Conservation (phyloP, 371 early-diverging fungal species). For the Mucor racemosus region DNA sequence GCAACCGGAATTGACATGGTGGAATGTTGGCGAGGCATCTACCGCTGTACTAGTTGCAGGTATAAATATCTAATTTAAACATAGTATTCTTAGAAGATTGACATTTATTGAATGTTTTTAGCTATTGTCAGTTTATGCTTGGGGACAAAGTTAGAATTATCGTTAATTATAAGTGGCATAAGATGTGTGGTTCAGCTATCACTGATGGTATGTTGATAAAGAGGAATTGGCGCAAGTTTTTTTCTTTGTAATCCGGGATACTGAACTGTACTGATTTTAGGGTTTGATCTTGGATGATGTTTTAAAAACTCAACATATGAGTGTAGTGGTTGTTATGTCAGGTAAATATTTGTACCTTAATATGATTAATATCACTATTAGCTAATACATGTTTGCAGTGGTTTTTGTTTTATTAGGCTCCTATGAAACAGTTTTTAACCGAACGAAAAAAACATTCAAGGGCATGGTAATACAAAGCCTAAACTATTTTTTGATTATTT, state of each 20-base stretch:
- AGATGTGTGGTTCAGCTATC: constrained; percentile 53
- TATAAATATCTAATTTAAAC: constrained; percentile 9
- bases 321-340: constrained; percentile 42
- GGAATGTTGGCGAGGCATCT: constrained; percentile 46
- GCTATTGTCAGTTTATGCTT: constrained; percentile 39
- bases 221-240: background rate
- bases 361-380: background rate
- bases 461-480: constrained; percentile 37
- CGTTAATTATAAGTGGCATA: constrained; percentile 42
- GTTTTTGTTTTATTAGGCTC: constrained; percentile 43
- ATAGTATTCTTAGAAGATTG: background rate
- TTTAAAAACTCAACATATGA: constrained; percentile 36
- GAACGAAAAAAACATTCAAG: constrained; percentile 46
- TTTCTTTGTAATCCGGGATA: background rate
- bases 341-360: constrained; percentile 26
- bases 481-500: background rate
- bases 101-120: constrained; percentile 2
- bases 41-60: constrained; percentile 46
- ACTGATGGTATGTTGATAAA: constrained; percentile 38
- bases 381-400: constrained; percentile 24
- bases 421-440: constrained; percentile 48
- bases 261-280: constrained; percentile 17
- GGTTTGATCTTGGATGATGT: constrained; percentile 52
- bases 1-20: constrained; percentile 37
- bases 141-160: constrained; percentile 45